These are phyloP conservation scores for Kwoniella mangroviensis DNA, from an alignment of 768 basidiomycete species.

Conservation along the genomic window DNA sequence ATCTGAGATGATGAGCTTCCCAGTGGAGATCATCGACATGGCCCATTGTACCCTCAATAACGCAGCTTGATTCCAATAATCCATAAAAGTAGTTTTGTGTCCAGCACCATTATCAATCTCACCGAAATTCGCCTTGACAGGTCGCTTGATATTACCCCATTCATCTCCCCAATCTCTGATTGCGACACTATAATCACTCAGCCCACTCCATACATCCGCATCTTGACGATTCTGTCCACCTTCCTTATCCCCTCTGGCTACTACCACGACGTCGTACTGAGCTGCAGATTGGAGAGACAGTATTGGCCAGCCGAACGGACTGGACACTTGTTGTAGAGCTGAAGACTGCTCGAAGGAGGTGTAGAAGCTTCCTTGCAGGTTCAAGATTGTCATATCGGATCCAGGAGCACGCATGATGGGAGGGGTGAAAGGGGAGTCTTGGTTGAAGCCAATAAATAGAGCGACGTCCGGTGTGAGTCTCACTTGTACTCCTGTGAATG, in stretches of 20 bases:
- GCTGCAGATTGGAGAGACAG: conserved; percentile 8
- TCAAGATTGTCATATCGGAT: conserved; percentile 6
- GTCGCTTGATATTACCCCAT: conserved; percentile 17
- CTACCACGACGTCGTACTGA: conserved; percentile 8
- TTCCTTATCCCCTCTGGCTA: conserved; percentile 19
- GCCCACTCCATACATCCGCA: conserved; percentile 1
- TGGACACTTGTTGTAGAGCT: background rate
- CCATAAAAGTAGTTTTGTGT: background rate
- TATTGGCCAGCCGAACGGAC: conserved; percentile 13
- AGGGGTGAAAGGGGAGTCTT: conserved; percentile 11
- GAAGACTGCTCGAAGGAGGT: background rate
- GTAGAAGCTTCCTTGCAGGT: background rate
- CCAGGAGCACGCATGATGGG: conserved; percentile 22
- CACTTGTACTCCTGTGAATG: conserved; percentile 7
- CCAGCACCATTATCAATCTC: conserved; percentile 15
- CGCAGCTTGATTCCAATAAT: conserved; percentile 15
- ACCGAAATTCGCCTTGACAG: conserved; percentile 14
- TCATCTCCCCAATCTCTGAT: conserved; percentile 15
- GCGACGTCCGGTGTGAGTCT: conserved; percentile 14
- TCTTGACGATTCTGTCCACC: conserved; percentile 18
- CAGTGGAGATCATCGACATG: conserved; percentile 11
- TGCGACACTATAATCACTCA: background rate
- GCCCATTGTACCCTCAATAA: conserved; percentile 18
- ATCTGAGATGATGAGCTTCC: conserved; percentile 12
- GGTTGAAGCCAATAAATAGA: conserved; percentile 16